phyloP scores from a whole-genome alignment of 192 early-diverging fungal genomes.

The Coemansia sp. region DNA sequence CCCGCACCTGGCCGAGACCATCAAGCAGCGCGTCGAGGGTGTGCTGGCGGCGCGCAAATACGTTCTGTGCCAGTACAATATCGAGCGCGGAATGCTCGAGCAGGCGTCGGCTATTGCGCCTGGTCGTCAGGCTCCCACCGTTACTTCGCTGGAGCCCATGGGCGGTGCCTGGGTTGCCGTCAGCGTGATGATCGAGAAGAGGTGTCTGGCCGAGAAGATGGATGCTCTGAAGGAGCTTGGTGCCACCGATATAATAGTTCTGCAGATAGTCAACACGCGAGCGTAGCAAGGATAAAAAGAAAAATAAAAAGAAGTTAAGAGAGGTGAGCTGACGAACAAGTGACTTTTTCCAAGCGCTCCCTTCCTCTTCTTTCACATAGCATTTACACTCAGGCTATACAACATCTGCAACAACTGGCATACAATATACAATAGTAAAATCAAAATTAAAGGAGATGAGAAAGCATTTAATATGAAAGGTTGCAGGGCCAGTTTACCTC shows the following conservation, averaged over 20 bases:
- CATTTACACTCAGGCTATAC: too few species aligned
- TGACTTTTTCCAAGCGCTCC: background rate
- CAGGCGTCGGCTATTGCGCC: slow-evolving; percentile 79
- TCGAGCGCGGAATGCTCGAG: slow-evolving; percentile 64
- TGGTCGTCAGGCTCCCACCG: slow-evolving; percentile 90
- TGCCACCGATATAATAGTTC: slow-evolving; percentile 88
- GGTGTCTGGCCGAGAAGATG: slow-evolving; percentile 82
- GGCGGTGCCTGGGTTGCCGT: slow-evolving; percentile 81
- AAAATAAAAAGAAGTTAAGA: too few species aligned
- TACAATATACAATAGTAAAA: too few species aligned
- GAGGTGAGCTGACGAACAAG: too few species aligned
- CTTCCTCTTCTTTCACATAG: too few species aligned
- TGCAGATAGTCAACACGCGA: slow-evolving; percentile 77
- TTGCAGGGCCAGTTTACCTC: too few species aligned
- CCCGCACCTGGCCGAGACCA: slow-evolving; percentile 74
- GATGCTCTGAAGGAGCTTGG: slow-evolving; percentile 83
- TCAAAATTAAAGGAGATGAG: too few species aligned
- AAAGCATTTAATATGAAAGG: too few species aligned
- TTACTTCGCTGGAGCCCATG: slow-evolving; percentile 80
- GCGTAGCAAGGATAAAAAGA: slow-evolving; percentile 50
- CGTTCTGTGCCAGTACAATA: slow-evolving; percentile 92
- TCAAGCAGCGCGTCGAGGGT: slow-evolving; percentile 85
- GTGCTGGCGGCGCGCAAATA: slow-evolving; percentile 87
- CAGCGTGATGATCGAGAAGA: slow-evolving; percentile 85
- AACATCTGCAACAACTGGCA: too few species aligned